Base-by-base conservation (phyloP, 306 rosid genomes). In the Oxytropis ochrocephala region DNA sequence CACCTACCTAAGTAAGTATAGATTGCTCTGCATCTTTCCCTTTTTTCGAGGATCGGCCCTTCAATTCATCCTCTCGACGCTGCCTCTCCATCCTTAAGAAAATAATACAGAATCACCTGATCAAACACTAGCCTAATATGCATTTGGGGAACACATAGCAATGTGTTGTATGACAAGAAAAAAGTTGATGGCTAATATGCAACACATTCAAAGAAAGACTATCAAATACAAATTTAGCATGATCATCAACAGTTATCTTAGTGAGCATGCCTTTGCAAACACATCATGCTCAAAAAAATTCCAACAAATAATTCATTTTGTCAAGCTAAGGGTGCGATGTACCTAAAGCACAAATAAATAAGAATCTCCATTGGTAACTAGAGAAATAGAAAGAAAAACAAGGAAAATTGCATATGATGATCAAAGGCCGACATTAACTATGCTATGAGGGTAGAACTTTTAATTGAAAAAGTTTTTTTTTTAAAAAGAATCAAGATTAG, bases 61-160 rank as follows among this genome's bases (percentile, higher is more conserved):
- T 94, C 52, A 94, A 70, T 69, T 94, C 99, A 59, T 94, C 99
- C 84, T 94, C 99, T 57, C 95, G 87, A 21, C 99, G 89, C 70
- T 94, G 99, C 73, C 99, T 87, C 83, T 94, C 99, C 99, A 94
- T 91, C 82, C 99, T 94, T 76, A 36, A 44, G 70, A 42, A 75
- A 77, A 56, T 69, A 72, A 19, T 6, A 78, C 3, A 29, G 9
- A 57, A n/a, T 60, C 17, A 50, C 11, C 21, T 35, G 50, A 69
- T 54, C 36, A 58, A 48, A 61, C 18, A 44, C 46, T 8, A 39
- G 27, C 11, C 11, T 39, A 49, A 58, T 50, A 75, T 64, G 52
- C 30, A 57, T 52, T 41, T n/a, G 21, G n/a, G 53, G 0, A 7
- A 72, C 11, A 48, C 56, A n/a, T n/a, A 36, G 11, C 33, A 65